These are phyloP conservation scores for Taiozyma sp. DNA, from an alignment of 1,139 yeast species.

Conservation along the genomic window DNA sequence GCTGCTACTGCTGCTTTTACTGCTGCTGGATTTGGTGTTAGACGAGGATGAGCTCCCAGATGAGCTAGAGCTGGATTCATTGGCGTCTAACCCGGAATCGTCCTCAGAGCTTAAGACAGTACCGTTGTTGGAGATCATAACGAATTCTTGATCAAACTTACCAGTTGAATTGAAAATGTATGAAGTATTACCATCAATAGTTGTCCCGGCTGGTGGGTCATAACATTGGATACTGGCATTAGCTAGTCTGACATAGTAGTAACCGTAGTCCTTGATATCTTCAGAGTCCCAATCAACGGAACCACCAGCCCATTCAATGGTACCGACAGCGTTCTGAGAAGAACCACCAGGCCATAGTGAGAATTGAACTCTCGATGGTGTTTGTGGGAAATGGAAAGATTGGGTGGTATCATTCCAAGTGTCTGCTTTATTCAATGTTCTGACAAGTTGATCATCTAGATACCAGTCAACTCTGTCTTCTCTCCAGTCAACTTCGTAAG, in stretches of 20 bases:
- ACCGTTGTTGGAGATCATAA: constrained; percentile 54
- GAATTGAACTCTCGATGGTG: constrained; percentile 81
- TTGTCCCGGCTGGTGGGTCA: constrained; percentile 54
- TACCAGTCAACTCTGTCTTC: constrained; percentile 69
- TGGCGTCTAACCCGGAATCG: constrained; percentile 63
- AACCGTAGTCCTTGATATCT: constrained; percentile 71
- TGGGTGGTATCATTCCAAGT: constrained; percentile 65
- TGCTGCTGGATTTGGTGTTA: constrained; percentile 13
- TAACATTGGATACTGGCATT: constrained; percentile 60
- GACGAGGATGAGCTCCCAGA: constrained; percentile 4
- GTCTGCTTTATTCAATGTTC: constrained; percentile 59
- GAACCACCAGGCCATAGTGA: constrained; percentile 95
- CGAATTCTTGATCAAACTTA: constrained; percentile 34
- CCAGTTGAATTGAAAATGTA: constrained; percentile 49
- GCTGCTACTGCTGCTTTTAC: constrained; percentile 4
- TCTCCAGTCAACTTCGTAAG: constrained; percentile 78
- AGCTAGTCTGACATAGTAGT: constrained; percentile 63
- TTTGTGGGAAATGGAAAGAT: constrained; percentile 72
- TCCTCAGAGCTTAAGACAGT: constrained; percentile 54
- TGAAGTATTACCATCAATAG: constrained; percentile 43
- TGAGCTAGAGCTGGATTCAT: constrained; percentile 19
- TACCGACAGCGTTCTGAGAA: constrained; percentile 55
- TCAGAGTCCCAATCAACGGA: constrained; percentile 71
- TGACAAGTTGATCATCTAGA: constrained; percentile 62
- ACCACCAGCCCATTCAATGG: constrained; percentile 95